Evolutionary conservation across 2,329 filamentous ascomycete genomes (phyloP).

Genomic region (Pestalotiopsis sp.): DNA sequence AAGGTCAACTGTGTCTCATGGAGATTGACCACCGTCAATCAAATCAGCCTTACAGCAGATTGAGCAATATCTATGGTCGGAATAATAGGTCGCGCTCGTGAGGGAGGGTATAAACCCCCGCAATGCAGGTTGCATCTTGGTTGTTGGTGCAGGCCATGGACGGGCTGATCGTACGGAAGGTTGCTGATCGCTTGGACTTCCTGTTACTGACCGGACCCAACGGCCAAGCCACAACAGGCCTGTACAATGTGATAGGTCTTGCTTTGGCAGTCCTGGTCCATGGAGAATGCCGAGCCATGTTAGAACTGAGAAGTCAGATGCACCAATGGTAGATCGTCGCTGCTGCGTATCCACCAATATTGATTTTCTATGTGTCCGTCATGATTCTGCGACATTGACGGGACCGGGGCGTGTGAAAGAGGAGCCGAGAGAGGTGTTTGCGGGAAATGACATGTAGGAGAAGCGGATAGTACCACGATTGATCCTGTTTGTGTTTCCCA

Average conservation of each 20-base stretch:
- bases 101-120: constrained; percentile 1
- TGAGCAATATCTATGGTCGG: constrained; percentile 7
- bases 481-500: neutral
- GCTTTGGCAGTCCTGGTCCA: neutral
- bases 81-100: constrained; percentile 1
- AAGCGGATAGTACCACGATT: neutral
- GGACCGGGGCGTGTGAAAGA: neutral
- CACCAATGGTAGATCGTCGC: neutral
- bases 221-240: neutral
- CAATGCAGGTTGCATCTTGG: constrained; percentile 4
- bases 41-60: constrained; percentile 7
- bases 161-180: neutral
- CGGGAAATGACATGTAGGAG: neutral
- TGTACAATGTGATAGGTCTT: neutral
- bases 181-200: neutral
- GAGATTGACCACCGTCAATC: constrained; percentile 6
- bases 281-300: neutral
- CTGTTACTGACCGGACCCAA: neutral
- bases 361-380: neutral
- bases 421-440: neutral
- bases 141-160: neutral
- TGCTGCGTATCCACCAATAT: neutral
- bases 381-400: neutral
- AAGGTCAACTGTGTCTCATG: neutral
- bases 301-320: neutral